Evolutionary conservation across 2,329 filamentous ascomycete species (phyloP).

Genomic region (Myriangium duriaei): DNA sequence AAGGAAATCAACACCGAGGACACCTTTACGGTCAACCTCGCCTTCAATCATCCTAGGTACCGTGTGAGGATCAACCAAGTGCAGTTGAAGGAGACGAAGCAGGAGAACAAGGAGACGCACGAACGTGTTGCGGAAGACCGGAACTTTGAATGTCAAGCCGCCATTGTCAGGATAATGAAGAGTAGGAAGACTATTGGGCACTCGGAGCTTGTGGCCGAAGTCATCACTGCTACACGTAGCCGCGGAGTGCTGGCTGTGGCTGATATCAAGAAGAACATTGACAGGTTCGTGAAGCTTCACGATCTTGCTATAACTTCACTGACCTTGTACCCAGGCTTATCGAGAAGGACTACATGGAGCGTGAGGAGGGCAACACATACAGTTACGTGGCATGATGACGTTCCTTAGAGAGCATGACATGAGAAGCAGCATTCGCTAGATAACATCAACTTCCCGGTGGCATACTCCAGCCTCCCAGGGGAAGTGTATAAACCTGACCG

Average conservation of each 20-base stretch:
- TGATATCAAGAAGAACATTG: slow-evolving; percentile 95
- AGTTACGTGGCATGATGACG: slow-evolving; percentile 34
- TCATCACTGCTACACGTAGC: slow-evolving; percentile 79
- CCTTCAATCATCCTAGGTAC: slow-evolving; percentile 69
- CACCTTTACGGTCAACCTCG: slow-evolving; percentile 68
- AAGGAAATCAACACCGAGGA: slow-evolving; percentile 63
- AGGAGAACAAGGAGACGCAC: slow-evolving; percentile 90
- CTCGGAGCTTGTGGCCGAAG: slow-evolving; percentile 76
- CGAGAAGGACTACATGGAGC: slow-evolving; percentile 86
- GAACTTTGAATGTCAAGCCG: slow-evolving; percentile 92
- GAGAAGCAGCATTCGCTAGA: no score
- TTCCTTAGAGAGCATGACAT: neutral
- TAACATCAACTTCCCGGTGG: no score
- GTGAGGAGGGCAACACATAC: slow-evolving; percentile 51
- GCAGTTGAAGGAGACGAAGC: slow-evolving; percentile 87
- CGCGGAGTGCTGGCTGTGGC: slow-evolving; percentile 72
- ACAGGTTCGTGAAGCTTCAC: slow-evolving; percentile 51
- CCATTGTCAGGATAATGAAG: slow-evolving; percentile 97
- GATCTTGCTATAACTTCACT: neutral
- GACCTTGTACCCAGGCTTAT: slow-evolving; percentile 56
- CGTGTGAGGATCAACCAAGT: slow-evolving; percentile 98
- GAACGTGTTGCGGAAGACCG: slow-evolving; percentile 78
- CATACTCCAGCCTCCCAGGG: no score
- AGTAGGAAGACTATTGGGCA: slow-evolving; percentile 77
- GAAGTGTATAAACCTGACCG: no score